Evolutionary conservation across 495 filamentous ascomycete species (phyloP).

Genomic region (Trichoderma virens): DNA sequence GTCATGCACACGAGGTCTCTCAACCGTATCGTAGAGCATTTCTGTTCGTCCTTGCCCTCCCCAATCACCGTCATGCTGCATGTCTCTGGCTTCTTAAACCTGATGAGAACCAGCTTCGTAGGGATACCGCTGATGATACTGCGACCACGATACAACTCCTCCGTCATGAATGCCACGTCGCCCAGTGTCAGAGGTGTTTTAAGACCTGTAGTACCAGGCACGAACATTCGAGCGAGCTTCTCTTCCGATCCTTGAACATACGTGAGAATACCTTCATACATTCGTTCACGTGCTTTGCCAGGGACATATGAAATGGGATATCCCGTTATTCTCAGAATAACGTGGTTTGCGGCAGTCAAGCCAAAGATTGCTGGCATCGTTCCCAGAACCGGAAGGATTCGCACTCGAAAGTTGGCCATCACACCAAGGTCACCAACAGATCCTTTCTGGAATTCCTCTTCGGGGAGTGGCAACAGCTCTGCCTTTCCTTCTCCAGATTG

Average conservation of each 20-base stretch:
- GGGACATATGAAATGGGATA: conserved; percentile 81
- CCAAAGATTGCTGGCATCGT: conserved; percentile 98
- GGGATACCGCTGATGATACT: conserved; percentile 75
- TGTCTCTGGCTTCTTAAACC: conserved; percentile 57
- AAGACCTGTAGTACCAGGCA: conserved; percentile 54
- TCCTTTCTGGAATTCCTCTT: conserved; percentile 87
- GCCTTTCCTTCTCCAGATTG: conserved; percentile 89
- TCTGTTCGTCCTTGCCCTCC: conserved; percentile 60
- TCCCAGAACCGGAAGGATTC: conserved; percentile 88
- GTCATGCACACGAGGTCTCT: conserved; percentile 89
- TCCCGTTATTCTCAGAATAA: conserved; percentile 71
- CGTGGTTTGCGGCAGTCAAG: conserved; percentile 80
- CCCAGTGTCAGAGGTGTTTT: conserved; percentile 67
- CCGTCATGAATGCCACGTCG: conserved; percentile 79
- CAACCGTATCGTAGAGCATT: conserved; percentile 52
- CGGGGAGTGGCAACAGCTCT: conserved; percentile 72
- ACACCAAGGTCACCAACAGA: conserved; percentile 78
- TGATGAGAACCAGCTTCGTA: conserved; percentile 64
- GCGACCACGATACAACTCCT: conserved; percentile 80
- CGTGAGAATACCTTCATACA: conserved; percentile 75
- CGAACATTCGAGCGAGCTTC: conserved; percentile 49
- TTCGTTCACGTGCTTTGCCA: conserved; percentile 77
- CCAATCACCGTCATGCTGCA: conserved; percentile 41
- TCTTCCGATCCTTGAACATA: conserved; percentile 69
- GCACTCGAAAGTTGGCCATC: conserved; percentile 83